A percentile compares a stretch with the other conserved stretches of the same genome.
These are phyloP conservation scores for Pulveroboletus sp. DNA, from an alignment of 768 basidiomycete genomes.

Conservation along the genomic window DNA sequence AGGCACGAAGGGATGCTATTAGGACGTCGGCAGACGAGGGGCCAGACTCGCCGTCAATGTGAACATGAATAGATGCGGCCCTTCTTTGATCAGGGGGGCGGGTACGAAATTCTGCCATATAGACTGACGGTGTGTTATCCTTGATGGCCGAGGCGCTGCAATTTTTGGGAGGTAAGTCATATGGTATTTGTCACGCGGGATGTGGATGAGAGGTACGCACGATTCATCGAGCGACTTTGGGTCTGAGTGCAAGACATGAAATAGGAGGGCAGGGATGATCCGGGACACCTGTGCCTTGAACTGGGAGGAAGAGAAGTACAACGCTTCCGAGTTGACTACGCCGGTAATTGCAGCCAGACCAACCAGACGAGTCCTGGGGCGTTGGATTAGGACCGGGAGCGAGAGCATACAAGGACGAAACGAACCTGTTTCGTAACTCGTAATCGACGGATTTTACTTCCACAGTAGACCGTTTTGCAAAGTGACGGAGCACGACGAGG, in stretches of 20 bases:
- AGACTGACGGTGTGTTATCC: conserved; percentile 68
- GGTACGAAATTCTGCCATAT: conserved; percentile 79
- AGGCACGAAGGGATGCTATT: conserved; percentile 63
- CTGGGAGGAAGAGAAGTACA: conserved; percentile 67
- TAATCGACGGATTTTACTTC: conserved; percentile 48
- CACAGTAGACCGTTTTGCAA: conserved; percentile 55
- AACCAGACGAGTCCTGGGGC: conserved; percentile 72
- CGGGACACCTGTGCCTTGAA: conserved; percentile 67
- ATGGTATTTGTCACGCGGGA: not conserved
- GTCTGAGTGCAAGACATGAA: conserved; percentile 60
- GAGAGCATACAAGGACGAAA: not conserved
- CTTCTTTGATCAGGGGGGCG: conserved; percentile 75
- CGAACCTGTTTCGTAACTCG: conserved; percentile 72
- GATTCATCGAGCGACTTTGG: conserved; percentile 59
- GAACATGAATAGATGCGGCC: conserved; percentile 85
- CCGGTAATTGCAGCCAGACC: conserved; percentile 80
- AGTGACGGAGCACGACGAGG: conserved; percentile 57
- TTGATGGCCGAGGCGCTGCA: conserved; percentile 57
- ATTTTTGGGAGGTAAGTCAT: not conserved
- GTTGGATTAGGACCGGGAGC: not conserved
- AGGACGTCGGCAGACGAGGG: conserved; percentile 72
- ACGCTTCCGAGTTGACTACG: conserved; percentile 77
- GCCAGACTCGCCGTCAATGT: conserved; percentile 84
- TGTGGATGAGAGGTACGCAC: conserved; percentile 34
- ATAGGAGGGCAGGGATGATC: conserved; percentile 68